Conservation (phyloP, 805 yeast species). For the Ogataea siamensis region DNA sequence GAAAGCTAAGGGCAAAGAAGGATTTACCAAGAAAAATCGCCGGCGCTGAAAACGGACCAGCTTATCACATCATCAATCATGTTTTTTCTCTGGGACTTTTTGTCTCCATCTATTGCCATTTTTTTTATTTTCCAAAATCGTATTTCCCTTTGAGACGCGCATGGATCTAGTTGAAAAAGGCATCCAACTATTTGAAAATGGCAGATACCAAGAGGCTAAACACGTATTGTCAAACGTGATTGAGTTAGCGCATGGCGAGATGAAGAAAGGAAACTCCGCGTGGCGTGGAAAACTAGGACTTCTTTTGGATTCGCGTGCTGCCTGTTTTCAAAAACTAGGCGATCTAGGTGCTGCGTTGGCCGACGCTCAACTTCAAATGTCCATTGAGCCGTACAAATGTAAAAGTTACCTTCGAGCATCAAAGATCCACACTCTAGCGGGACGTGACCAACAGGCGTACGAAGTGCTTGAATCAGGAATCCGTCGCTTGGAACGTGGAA, state of each 20-base stretch:
- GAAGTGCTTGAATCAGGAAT: slow-evolving; percentile 38
- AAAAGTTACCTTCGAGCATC: slow-evolving; percentile 48
- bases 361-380: slow-evolving; percentile 38
- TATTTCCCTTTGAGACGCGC: background rate
- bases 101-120: no score
- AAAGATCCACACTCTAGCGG: slow-evolving; percentile 33
- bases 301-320: slow-evolving; percentile 46
- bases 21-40: slow-evolving; percentile 27
- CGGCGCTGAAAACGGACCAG: no score
- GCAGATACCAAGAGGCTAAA: slow-evolving; percentile 24
- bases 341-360: slow-evolving; percentile 33
- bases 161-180: slow-evolving; percentile 21
- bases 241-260: slow-evolving; percentile 12
- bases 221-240: slow-evolving; percentile 23
- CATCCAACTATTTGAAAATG: slow-evolving; percentile 17
- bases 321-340: slow-evolving; percentile 44
- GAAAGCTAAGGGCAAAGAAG: slow-evolving; percentile 49
- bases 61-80: no score
- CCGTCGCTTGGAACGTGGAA: slow-evolving; percentile 35
- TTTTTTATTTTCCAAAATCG: background rate
- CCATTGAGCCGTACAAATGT: slow-evolving; percentile 43
- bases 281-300: slow-evolving; percentile 17
- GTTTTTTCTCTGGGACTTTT: no score
- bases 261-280: background rate
- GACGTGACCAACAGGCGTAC: slow-evolving; percentile 37